These are phyloP conservation scores for Capsella bursapastoris DNA, from an alignment of 345 rosid genomes.

Conservation along the genomic window DNA sequence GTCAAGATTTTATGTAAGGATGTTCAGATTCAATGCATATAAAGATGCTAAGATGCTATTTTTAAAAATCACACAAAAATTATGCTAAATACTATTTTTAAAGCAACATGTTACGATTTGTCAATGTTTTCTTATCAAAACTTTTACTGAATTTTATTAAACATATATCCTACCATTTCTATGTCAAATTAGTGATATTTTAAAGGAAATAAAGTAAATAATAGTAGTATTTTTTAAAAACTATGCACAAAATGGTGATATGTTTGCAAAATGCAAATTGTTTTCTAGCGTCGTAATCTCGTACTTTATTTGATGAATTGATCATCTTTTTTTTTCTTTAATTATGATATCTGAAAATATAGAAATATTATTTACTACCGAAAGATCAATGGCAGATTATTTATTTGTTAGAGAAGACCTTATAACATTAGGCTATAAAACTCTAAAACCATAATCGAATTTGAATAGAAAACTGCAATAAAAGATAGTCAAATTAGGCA, in stretches of 20 bases:
- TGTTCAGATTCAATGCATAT: conserved; percentile 37
- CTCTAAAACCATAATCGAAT: conserved; percentile 18
- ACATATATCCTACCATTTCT: not conserved
- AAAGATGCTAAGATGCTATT: not conserved
- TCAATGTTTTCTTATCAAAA: not conserved
- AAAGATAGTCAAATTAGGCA: conserved; percentile 35
- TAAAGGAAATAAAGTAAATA: not conserved
- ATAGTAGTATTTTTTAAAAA: not conserved
- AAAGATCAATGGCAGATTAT: not conserved
- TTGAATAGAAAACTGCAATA: conserved; percentile 25
- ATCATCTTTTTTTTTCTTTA: not conserved
- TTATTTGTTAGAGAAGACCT: not conserved
- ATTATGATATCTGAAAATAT: not conserved
- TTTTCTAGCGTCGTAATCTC: not conserved
- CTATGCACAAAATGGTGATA: not conserved
- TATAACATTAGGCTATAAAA: not conserved
- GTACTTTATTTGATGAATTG: not conserved
- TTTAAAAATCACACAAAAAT: no score
- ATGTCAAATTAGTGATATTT: not conserved
- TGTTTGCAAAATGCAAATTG: not conserved
- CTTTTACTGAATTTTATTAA: no score
- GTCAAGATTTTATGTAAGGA: conserved; percentile 18
- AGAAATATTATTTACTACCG: not conserved
- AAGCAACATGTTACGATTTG: not conserved
- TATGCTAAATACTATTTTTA: no score